These are phyloP conservation scores for Cochlearia excelsa DNA, from an alignment of 345 rosid species.

Conservation along the genomic window DNA sequence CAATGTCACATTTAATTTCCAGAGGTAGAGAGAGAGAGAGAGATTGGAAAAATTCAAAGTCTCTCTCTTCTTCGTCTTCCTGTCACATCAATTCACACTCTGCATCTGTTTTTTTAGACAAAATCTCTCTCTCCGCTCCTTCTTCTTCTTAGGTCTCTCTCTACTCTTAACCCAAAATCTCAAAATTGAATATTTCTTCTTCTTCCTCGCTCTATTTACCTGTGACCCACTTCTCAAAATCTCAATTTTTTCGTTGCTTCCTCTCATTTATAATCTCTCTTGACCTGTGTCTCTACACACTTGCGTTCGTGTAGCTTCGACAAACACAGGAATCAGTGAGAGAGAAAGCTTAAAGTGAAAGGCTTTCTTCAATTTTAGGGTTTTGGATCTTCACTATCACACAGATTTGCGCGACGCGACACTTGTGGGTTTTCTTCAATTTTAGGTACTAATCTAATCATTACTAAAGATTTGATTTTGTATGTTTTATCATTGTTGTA, in stretches of 20 bases:
- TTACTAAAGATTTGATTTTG: conserved; percentile 8
- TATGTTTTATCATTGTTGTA: conserved; percentile 17
- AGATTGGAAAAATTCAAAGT: conserved; percentile 26
- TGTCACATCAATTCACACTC: conserved; percentile 38
- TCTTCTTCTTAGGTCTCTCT: neutral
- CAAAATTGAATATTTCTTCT: neutral
- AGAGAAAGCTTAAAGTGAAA: conserved; percentile 9
- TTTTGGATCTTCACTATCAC: conserved; percentile 14
- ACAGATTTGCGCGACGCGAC: conserved; percentile 16
- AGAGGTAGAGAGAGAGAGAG: conserved; percentile 27
- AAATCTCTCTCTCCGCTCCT: conserved; percentile 25
- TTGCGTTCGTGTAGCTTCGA: conserved; percentile 8
- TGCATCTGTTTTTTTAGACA: conserved; percentile 16
- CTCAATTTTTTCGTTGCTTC: conserved; percentile 5
- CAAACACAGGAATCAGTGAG: conserved; percentile 1
- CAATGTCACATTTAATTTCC: conserved; percentile 28
- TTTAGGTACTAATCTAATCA: neutral
- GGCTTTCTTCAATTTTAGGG: conserved; percentile 26
- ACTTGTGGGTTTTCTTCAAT: neutral
- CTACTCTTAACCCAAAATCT: conserved; percentile 19
- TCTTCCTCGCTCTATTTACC: neutral
- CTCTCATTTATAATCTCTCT: neutral
- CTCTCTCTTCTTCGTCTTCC: conserved; percentile 5
- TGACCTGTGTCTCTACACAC: neutral
- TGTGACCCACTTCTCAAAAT: conserved; percentile 19